Evolutionary conservation across 2,329 filamentous ascomycete species (phyloP), one percentile per base, ranked within the genome.

Genomic region (Remersonia thermophila): DNA sequence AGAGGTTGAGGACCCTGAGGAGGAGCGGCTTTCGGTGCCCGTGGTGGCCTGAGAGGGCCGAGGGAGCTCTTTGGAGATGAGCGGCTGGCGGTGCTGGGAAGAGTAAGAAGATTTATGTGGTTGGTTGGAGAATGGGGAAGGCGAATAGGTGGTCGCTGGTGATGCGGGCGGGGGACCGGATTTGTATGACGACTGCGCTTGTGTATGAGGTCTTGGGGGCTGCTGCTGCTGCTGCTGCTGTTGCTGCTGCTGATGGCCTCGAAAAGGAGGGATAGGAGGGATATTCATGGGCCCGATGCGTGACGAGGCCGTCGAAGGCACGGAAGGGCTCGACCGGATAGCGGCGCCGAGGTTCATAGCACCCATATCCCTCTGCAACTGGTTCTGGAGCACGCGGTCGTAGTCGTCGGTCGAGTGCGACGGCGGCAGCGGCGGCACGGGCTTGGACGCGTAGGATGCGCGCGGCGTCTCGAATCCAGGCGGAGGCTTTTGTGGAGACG

Each of bases 281-380:
- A 75, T 52, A 9, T 52, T 57, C 42, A 73, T 61, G 4, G n/a
- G n/a, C n/a, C 60, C 55, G 1, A 47, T 51, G 9, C 58, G 36
- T 30, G 60, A 64, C 1, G 65, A 60, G 32, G 35, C 34, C 2
- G 56, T 57, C 10, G 57, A 49, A 5, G 56, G 56, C 10, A 45
- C 34, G 20, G 59, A 56, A 9, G 58, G 50, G 17, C 53, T 53
- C 31, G 59, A 59, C 8, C 56, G 48, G 9, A 61, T 55, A 11
- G 57, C 56, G 2, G 57, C 43, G 7, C 56, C 58, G 30, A 80
- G 55, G 37, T 69, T 73, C 45, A 80, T 57, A 45, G 65, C 63
- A 20, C 63, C 63, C 60, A 80, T 71, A 43, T 80, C 76, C 39
- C 67, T 67, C 45, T 73, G 72, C n/a, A 81, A 55, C 51, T 80